Conservation (phyloP, 352 stramenopile species). For the Plasmopara muralis region DNA sequence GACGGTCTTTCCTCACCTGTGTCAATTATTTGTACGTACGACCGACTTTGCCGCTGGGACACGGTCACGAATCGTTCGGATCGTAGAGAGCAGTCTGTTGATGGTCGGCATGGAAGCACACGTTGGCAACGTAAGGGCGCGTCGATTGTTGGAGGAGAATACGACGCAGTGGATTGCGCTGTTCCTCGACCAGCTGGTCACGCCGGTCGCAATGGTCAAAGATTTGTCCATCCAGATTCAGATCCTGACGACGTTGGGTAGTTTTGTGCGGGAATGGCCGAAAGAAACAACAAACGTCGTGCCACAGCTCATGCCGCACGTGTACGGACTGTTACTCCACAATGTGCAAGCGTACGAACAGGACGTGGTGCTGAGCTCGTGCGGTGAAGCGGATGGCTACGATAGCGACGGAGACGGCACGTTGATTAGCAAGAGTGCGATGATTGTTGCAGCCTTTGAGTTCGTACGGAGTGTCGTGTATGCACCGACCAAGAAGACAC, state of each 20-base stretch:
- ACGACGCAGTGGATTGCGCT: constrained; percentile 64
- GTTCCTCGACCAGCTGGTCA: constrained; percentile 47
- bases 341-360: constrained; percentile 46
- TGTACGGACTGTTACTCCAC: constrained; percentile 49
- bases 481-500: constrained; percentile 76
- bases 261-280: constrained; percentile 78
- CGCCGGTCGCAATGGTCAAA: constrained; percentile 39
- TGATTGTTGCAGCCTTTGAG: constrained; percentile 68
- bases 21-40: constrained; percentile 45
- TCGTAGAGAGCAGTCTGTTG: constrained; percentile 69
- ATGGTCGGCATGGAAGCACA: constrained; percentile 83
- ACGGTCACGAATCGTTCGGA: constrained; percentile 52
- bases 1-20: constrained; percentile 66
- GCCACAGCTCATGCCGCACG: constrained; percentile 62
- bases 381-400: constrained; percentile 59
- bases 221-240: constrained; percentile 73
- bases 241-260: constrained; percentile 61
- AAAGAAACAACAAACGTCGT: constrained; percentile 72
- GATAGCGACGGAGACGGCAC: constrained; percentile 71
- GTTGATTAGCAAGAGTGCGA: constrained; percentile 53
- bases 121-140: constrained; percentile 51
- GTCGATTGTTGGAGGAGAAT: constrained; percentile 58
- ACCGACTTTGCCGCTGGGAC: constrained; percentile 45
- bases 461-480: constrained; percentile 67
- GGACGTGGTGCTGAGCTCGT: constrained; percentile 43